These are phyloP conservation scores for Entomortierella chlamydospora DNA, from an alignment of 192 early-diverging fungal species.

Conservation along the genomic window DNA sequence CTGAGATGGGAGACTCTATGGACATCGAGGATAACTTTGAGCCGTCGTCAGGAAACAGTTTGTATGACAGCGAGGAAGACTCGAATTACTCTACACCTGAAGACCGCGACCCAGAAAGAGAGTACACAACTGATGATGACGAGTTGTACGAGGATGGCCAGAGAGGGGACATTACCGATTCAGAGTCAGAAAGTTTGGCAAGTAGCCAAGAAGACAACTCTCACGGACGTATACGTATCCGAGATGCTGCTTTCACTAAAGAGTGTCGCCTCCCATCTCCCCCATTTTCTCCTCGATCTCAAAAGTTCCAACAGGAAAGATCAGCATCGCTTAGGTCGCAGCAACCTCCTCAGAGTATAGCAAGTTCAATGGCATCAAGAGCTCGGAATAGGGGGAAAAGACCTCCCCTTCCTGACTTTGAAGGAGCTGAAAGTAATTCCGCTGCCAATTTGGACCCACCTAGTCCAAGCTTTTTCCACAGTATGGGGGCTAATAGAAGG, in stretches of 20 bases:
- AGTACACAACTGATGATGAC: neutral
- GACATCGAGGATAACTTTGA: conserved; percentile 14
- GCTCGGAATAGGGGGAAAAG: neutral
- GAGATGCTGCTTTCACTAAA: neutral
- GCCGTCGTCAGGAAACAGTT: conserved; percentile 13
- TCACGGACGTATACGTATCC: neutral
- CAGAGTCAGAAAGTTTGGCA: neutral
- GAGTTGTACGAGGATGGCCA: neutral
- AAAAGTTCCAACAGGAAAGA: neutral
- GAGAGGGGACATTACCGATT: neutral
- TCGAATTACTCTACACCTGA: conserved; percentile 11
- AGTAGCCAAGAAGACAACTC: neutral
- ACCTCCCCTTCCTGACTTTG: conserved; percentile 11
- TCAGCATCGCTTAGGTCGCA: conserved; percentile 5
- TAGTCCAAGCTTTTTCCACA: neutral
- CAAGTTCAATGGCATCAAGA: conserved; percentile 7
- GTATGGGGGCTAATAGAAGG: neutral
- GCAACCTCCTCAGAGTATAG: neutral
- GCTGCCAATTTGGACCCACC: neutral
- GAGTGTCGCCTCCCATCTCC: conserved; percentile 19
- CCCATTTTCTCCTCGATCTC: conserved; percentile 17
- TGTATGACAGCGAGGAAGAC: conserved; percentile 16
- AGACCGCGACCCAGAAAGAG: neutral
- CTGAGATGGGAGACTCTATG: neutral
- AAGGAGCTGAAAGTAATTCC: neutral